phyloP scores from a whole-genome alignment of 352 stramenopile species.

The Phytophthora tubulina region DNA sequence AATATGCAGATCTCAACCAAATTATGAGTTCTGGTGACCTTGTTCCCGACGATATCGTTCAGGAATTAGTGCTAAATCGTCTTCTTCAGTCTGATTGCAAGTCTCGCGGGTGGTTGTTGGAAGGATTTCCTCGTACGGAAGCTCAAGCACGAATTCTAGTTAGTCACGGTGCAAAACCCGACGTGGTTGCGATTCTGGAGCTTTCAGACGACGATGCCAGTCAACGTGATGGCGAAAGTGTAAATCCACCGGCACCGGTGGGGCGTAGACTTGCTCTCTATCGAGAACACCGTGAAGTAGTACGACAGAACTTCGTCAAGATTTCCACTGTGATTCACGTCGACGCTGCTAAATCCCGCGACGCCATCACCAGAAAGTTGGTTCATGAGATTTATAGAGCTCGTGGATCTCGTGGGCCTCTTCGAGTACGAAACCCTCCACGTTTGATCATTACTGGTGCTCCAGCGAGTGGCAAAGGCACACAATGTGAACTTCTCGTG shows the following conservation, averaged over 20 bases:
- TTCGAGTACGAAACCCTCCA: slow-evolving; percentile 57
- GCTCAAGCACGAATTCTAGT: slow-evolving; percentile 92
- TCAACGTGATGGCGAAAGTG: slow-evolving; percentile 78
- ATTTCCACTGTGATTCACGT: slow-evolving; percentile 74
- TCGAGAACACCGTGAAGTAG: slow-evolving; percentile 78
- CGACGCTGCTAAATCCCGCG: slow-evolving; percentile 61
- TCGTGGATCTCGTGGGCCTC: slow-evolving; percentile 51
- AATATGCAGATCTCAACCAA: slow-evolving; percentile 80
- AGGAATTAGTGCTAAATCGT: slow-evolving; percentile 84
- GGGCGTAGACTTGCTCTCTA: slow-evolving; percentile 76
- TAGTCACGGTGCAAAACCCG: slow-evolving; percentile 74
- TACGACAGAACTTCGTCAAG: slow-evolving; percentile 84
- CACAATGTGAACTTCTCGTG: slow-evolving; percentile 95
- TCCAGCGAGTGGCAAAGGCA: slow-evolving; percentile 96
- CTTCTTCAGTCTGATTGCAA: slow-evolving; percentile 90
- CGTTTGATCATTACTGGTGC: slow-evolving; percentile 93
- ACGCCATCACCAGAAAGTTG: slow-evolving; percentile 54
- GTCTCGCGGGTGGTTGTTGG: slow-evolving; percentile 92
- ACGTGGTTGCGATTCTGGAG: slow-evolving; percentile 93
- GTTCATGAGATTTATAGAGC: slow-evolving; percentile 61
- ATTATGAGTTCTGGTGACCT: slow-evolving; percentile 91
- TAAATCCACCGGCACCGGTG: slow-evolving; percentile 10
- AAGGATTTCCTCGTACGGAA: slow-evolving; percentile 95
- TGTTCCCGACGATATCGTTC: slow-evolving; percentile 94
- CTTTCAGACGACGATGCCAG: slow-evolving; percentile 91